phyloP scores from a whole-genome alignment of 768 basidiomycete genomes.

The Phanerodontia chrysosporium region DNA sequence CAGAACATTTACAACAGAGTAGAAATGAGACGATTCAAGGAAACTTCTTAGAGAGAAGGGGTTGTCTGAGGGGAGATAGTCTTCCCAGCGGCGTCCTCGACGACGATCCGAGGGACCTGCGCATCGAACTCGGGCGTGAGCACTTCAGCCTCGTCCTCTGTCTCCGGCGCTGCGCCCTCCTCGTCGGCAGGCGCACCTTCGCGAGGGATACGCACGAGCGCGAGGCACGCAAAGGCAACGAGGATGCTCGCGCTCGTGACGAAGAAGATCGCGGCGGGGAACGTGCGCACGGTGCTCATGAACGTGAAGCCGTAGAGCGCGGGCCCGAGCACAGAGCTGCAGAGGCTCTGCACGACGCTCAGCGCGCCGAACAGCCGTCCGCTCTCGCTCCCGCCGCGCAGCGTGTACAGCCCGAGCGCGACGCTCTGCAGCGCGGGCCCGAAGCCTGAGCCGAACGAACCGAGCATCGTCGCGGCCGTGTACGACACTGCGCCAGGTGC shows the following conservation, averaged over 20 bases:
- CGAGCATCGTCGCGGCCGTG: slow-evolving; percentile 42
- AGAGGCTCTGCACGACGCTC: neutral
- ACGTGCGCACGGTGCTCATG: slow-evolving; percentile 62
- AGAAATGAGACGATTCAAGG: neutral
- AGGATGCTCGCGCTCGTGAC: slow-evolving; percentile 39
- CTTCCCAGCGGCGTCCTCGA: slow-evolving; percentile 4
- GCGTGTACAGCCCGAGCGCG: slow-evolving; percentile 60
- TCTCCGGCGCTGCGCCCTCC: slow-evolving; percentile 11
- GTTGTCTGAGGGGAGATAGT: neutral
- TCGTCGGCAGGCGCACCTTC: slow-evolving; percentile 6
- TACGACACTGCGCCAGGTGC: slow-evolving; percentile 47
- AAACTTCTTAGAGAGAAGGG: neutral
- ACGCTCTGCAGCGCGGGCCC: slow-evolving; percentile 67
- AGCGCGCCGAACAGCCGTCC: slow-evolving; percentile 57
- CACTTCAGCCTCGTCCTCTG: neutral
- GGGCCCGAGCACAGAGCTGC: slow-evolving; percentile 68
- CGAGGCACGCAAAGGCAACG: slow-evolving; percentile 41
- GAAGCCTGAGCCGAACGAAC: slow-evolving; percentile 60
- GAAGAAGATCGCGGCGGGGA: slow-evolving; percentile 68
- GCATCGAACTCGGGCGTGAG: neutral
- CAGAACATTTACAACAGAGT: neutral
- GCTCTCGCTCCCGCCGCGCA: slow-evolving; percentile 53
- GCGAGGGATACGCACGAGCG: slow-evolving; percentile 41
- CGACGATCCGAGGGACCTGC: slow-evolving; percentile 10
- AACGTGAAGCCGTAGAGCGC: slow-evolving; percentile 70